Conservation (phyloP, 768 basidiomycete genomes). For the Russula abietina region DNA sequence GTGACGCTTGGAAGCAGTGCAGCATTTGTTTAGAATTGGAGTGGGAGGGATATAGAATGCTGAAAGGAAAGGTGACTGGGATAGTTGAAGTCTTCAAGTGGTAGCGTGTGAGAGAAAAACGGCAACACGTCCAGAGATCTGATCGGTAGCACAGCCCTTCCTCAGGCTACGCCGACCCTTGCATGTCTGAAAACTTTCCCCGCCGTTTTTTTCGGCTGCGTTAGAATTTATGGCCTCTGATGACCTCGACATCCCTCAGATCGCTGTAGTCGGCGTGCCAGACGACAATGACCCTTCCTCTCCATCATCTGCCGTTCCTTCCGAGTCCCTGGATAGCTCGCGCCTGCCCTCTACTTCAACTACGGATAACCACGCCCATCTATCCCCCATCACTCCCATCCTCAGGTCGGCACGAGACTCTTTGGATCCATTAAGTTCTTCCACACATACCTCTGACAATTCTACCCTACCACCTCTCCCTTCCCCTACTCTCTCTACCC, state of each 20-base stretch:
- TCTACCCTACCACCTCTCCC: conserved; percentile 47
- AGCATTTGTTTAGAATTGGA: neutral
- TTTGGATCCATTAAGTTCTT: conserved; percentile 31
- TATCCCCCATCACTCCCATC: conserved; percentile 19
- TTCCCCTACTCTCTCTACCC: too few species aligned
- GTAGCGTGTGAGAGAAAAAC: too few species aligned
- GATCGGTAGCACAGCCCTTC: too few species aligned
- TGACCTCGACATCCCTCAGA: too few species aligned
- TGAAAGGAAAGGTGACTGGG: neutral
- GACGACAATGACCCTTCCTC: conserved; percentile 2
- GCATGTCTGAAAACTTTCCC: too few species aligned
- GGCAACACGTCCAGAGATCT: too few species aligned
- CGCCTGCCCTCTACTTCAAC: neutral
- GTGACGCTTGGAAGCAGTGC: neutral
- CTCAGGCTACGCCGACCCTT: too few species aligned
- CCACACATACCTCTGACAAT: conserved; percentile 35
- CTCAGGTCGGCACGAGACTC: conserved; percentile 30
- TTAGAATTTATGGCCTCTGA: too few species aligned
- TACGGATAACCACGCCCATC: conserved; percentile 12
- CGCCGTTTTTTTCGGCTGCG: too few species aligned
- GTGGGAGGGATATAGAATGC: neutral
- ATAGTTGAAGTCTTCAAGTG: too few species aligned
- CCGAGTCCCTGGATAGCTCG: neutral
- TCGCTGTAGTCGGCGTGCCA: too few species aligned
- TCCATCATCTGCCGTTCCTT: neutral